Base-by-base conservation (phyloP, 495 filamentous ascomycete genomes). In the Hyaloscypha bicolor region DNA sequence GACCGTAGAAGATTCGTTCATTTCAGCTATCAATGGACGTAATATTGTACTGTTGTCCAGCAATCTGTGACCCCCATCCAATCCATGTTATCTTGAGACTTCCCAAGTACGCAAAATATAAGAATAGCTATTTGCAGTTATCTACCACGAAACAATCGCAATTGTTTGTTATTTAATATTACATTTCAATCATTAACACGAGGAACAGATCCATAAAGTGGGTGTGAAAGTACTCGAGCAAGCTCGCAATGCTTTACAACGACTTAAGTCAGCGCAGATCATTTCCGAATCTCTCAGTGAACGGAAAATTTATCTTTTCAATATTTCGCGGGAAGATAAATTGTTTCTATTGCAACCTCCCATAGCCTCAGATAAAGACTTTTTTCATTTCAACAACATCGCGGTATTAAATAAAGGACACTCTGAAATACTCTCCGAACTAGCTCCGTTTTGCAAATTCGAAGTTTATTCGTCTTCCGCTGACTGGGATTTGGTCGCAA, bases 361-460 rank as follows among this genome's bases (percentile, higher is more conserved):
- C 4, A 22, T 4, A 42, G 8, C 11, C 31, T 35, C 30, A 37
- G 31, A 42, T 9, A 9, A 61, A 6, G 31, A 16, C 8, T 4
- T 6, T 4, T 12, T 30, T 30, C 14, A 9, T 6, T 25, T 22
- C n/a, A n/a, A 63, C 25, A 63, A 35, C 32, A 52, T 63, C 35
- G 61, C 61, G 9, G 61, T 63, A 6, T 35, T 63, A 21, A 63
- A 63, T 31, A 32, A 55, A 25, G 61, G 31, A 55, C 12, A 25
- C 35, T 53, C 45, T 25, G 31, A 31, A 3, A 37, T 33, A 21
- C 62, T 60, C 21, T 32, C 31, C 1, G 39, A 14, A 21, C 29
- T 52, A 31, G 57, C 25, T 42, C 2, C n/a, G 12, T 72, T 25
- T 31, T 59, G 35, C 14, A 65, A 9, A 30, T 58, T 59, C 52